phyloP scores from a whole-genome alignment of 306 rosid genomes.

The Lupinus albus region DNA sequence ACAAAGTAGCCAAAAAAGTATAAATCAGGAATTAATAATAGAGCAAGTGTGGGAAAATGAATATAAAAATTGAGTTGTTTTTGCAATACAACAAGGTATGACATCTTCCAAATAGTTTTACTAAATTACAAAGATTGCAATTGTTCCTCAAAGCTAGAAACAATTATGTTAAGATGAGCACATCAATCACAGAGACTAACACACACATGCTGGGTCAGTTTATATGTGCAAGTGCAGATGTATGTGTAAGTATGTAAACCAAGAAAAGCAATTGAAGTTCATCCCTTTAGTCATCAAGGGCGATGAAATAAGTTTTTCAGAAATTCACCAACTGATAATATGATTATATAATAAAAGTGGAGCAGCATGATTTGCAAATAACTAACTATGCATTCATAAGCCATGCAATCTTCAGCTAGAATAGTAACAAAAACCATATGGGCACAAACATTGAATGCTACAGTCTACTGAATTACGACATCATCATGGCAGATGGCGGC shows the following conservation, averaged over 20 bases:
- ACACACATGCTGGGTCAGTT: slow-evolving; percentile 1
- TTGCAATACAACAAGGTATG: not conserved
- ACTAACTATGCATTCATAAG: not conserved
- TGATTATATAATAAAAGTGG: not conserved
- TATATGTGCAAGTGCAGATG: not conserved
- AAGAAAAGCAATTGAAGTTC: no score
- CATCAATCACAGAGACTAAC: slow-evolving; percentile 4
- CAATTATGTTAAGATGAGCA: slow-evolving; percentile 7
- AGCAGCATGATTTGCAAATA: not conserved
- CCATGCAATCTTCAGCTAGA: not conserved
- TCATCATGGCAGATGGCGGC: no score
- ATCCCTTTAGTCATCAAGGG: no score
- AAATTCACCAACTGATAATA: no score
- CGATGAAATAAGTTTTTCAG: no score
- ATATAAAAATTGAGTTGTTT: not conserved
- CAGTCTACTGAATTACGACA: no score
- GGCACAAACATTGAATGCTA: no score
- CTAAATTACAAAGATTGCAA: not conserved
- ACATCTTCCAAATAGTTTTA: not conserved
- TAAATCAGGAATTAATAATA: not conserved
- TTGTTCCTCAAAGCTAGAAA: slow-evolving; percentile 14
- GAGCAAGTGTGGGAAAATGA: no score
- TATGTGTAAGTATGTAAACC: not conserved
- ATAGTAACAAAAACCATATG: no score
- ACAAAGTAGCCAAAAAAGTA: slow-evolving; percentile 25